These are phyloP conservation scores for Ceratocystis ficicola DNA, from an alignment of 2,329 filamentous ascomycete genomes.

Conservation along the genomic window DNA sequence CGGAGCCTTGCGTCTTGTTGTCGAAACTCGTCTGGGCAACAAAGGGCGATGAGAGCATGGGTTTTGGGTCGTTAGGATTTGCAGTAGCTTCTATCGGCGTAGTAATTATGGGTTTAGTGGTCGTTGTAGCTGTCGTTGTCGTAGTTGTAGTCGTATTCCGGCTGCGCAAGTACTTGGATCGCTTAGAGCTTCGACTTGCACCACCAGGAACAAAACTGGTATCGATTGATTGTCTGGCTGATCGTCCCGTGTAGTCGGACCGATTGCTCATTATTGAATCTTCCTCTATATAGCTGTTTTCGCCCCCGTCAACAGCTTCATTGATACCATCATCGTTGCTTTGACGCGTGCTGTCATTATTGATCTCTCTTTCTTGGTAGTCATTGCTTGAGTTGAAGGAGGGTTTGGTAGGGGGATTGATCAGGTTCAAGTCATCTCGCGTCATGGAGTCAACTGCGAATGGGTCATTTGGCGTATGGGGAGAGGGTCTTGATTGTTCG, in stretches of 20 bases:
- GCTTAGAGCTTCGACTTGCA: conserved; percentile 14
- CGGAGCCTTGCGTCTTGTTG: conserved; percentile 10
- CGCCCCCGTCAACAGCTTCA: neutral
- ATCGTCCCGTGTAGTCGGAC: neutral
- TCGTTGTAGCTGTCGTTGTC: neutral
- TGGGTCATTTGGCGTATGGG: conserved; percentile 10
- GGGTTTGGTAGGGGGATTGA: conserved; percentile 6
- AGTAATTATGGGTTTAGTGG: conserved; percentile 3
- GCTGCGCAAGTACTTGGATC: conserved; percentile 22
- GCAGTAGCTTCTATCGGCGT: conserved; percentile 3
- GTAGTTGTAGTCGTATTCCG: conserved; percentile 12
- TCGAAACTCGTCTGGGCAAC: conserved; percentile 30
- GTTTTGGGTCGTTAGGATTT: neutral
- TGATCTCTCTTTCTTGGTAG: neutral
- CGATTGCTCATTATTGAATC: conserved; percentile 17
- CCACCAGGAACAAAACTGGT: conserved; percentile 2
- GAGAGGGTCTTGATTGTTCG: neutral
- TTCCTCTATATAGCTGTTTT: conserved; percentile 19
- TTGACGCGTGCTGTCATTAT: neutral
- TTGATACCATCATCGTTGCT: neutral
- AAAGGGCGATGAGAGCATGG: conserved; percentile 5
- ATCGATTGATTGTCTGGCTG: conserved; percentile 11
- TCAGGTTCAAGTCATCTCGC: conserved; percentile 13
- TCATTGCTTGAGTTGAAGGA: neutral
- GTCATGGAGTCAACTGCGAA: neutral